A percentile compares a stretch with the other conserved stretches of the same genome.
Evolutionary conservation across 108 stramenopile genomes (phyloP).

Genomic region (Pseudonitzschia multistriata): DNA sequence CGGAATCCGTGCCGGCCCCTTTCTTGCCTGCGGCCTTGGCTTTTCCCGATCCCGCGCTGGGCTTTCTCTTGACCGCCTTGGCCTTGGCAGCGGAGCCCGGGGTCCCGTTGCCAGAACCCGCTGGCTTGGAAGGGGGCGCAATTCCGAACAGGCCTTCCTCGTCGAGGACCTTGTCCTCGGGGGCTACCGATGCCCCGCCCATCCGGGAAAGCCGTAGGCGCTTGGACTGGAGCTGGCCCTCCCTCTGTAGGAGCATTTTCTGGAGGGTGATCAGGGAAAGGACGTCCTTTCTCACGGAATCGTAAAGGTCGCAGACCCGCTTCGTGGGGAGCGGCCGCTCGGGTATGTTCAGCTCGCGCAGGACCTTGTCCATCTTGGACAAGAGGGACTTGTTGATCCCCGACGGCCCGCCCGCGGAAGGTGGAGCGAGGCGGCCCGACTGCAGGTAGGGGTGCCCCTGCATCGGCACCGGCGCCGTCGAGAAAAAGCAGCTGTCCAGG

Average conservation of each 20-base stretch:
- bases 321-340: conserved; percentile 72
- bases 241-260: conserved; percentile 76
- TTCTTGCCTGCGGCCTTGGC: conserved; percentile 14
- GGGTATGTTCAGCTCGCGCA: conserved; percentile 69
- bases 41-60: conserved; percentile 10
- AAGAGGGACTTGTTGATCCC: conserved; percentile 75
- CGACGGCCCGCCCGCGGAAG: conserved; percentile 57
- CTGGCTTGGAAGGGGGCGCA: conserved; percentile 34
- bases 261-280: conserved; percentile 73
- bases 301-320: conserved; percentile 84
- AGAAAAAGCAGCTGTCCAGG: conserved; percentile 46
- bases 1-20: conserved; percentile 3
- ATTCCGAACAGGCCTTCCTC: conserved; percentile 57
- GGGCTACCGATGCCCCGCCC: conserved; percentile 23
- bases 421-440: conserved; percentile 77
- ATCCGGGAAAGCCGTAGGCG: conserved; percentile 47
- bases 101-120: conserved; percentile 15
- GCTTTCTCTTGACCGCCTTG: conserved; percentile 16
- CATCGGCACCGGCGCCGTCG: conserved; percentile 76
- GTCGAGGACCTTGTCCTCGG: conserved; percentile 25
- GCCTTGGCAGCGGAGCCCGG: conserved; percentile 16
- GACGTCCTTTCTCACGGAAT: conserved; percentile 76
- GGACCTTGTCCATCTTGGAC: conserved; percentile 72
- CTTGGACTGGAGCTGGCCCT: conserved; percentile 61
- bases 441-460: conserved; percentile 83